A percentile compares a stretch with the other conserved stretches of the same genome.
Evolutionary conservation across 805 yeast genomes (phyloP).

Genomic region (Tetrapisispora namnaoensis): DNA sequence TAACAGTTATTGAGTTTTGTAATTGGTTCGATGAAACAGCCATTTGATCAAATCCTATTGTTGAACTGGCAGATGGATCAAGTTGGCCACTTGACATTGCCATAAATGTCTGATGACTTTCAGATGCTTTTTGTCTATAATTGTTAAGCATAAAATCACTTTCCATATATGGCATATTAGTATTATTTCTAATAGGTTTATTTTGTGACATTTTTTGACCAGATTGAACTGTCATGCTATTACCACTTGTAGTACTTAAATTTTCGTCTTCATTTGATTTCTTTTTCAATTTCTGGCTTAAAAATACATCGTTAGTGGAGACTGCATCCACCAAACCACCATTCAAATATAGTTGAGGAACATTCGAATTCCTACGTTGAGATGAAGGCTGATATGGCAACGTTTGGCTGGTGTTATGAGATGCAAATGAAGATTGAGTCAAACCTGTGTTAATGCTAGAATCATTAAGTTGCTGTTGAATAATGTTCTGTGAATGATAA

Average conservation of each 20-base stretch:
- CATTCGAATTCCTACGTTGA: not conserved
- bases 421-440: not conserved
- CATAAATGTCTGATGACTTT: not conserved
- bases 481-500: not conserved
- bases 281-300: constrained; percentile 26
- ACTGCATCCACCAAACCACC: constrained; percentile 64
- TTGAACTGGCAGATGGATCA: too few species aligned
- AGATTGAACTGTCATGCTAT: not conserved
- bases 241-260: not conserved
- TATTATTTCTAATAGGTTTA: not conserved
- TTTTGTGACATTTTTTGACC: not conserved
- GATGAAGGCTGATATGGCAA: not conserved
- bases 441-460: not conserved
- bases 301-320: constrained; percentile 87
- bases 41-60: not conserved
- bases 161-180: not conserved
- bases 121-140: not conserved
- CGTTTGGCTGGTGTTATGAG: not conserved
- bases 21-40: not conserved
- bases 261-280: not conserved
- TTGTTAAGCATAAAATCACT: not conserved
- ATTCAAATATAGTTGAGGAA: constrained; percentile 33
- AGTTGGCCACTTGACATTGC: not conserved
- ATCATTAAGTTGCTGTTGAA: not conserved
- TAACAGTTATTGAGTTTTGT: not conserved